Percentiles rank a stretch among this genome's conserved stretches.
These are phyloP conservation scores for Letharia columbiana DNA, from an alignment of 495 filamentous ascomycete genomes.

Conservation along the genomic window DNA sequence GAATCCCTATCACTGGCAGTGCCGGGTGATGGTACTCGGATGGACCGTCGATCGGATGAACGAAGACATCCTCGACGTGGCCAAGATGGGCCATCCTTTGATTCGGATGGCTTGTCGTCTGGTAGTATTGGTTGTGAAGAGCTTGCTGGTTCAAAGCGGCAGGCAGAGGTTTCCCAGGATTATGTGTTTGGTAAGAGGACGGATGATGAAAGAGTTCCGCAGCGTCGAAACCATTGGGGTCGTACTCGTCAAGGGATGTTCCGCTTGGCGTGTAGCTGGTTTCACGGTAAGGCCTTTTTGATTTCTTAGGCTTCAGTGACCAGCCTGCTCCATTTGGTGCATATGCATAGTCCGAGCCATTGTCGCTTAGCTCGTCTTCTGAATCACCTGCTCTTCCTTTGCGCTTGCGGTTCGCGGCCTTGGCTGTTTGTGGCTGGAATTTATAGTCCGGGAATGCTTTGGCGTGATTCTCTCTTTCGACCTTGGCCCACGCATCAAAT, in stretches of 20 bases:
- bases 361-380: constrained; percentile 34
- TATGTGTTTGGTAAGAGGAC: constrained; percentile 53
- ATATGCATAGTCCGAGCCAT: constrained; percentile 30
- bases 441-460: constrained; percentile 88
- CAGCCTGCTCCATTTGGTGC: constrained; percentile 28
- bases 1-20: constrained; percentile 40
- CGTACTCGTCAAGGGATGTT: constrained; percentile 21
- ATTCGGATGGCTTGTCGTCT: constrained; percentile 42
- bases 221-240: constrained; percentile 13
- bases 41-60: constrained; percentile 39
- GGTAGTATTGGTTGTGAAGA: constrained; percentile 52
- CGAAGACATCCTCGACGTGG: constrained; percentile 43
- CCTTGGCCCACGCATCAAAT: constrained; percentile 70
- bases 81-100: constrained; percentile 32
- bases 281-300: constrained; percentile 16
- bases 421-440: constrained; percentile 77
- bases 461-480: constrained; percentile 80
- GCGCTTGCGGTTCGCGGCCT: constrained; percentile 40
- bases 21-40: constrained; percentile 23
- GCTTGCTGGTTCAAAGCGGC: constrained; percentile 44
- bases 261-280: constrained; percentile 23
- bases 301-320: constrained; percentile 27
- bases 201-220: constrained; percentile 29
- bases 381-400: constrained; percentile 38
- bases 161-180: constrained; percentile 53